Conservation (phyloP, 2,329 filamentous ascomycete genomes). For the Sphaerostilbella broomeana region DNA sequence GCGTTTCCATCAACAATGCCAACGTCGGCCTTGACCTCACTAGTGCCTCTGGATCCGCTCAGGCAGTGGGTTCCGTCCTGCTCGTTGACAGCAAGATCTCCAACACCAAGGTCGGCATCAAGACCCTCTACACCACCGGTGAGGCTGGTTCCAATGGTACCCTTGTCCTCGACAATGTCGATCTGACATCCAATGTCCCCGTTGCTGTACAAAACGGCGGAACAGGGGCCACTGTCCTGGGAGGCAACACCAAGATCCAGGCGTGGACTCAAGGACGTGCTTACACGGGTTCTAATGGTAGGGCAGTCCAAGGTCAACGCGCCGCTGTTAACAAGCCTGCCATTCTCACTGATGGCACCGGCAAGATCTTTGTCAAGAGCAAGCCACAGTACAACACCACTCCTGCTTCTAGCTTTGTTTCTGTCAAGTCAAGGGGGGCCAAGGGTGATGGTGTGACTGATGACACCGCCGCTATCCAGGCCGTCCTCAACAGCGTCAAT, state of each 20-base stretch:
- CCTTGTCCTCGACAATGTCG: constrained; percentile 82
- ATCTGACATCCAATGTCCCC: constrained; percentile 62
- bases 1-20: constrained; percentile 66
- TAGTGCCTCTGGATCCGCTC: constrained; percentile 51
- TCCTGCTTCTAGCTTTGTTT: constrained; percentile 65
- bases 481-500: constrained; percentile 61
- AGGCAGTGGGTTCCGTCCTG: constrained; percentile 80
- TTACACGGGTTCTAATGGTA: constrained; percentile 48
- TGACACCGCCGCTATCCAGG: constrained; percentile 79
- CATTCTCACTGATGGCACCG: constrained; percentile 55
- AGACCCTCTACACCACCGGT: constrained; percentile 61
- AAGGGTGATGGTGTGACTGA: constrained; percentile 83
- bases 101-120: constrained; percentile 64
- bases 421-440: constrained; percentile 74
- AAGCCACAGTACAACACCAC: constrained; percentile 82
- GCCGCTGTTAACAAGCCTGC: constrained; percentile 55
- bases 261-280: constrained; percentile 76
- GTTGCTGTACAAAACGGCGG: constrained; percentile 57
- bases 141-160: constrained; percentile 68
- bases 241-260: constrained; percentile 60
- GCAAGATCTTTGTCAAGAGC: constrained; percentile 71
- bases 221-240: constrained; percentile 55
- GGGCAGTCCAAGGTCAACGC: constrained; percentile 54
- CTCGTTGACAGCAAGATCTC: constrained; percentile 74
- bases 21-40: constrained; percentile 75